Conservation (phyloP, 305 asterid genomes). For the Fraxinus latifolia region DNA sequence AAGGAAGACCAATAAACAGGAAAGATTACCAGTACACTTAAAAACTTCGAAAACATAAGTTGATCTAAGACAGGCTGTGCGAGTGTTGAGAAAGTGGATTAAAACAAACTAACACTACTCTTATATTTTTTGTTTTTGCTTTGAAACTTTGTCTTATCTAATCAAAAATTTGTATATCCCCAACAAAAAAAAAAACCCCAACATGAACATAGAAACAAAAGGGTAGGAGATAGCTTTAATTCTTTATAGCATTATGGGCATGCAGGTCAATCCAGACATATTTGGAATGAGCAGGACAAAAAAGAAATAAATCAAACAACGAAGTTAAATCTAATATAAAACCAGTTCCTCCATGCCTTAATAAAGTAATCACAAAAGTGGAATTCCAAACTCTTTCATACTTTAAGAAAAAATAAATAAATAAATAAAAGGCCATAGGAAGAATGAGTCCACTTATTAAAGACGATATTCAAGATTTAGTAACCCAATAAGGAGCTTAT, state of each 20-base stretch:
- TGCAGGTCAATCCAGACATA: background rate
- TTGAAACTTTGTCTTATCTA: background rate
- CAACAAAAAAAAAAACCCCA: background rate
- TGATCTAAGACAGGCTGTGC: background rate
- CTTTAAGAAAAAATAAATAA: background rate
- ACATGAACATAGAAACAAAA: background rate
- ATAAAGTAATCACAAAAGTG: conserved; percentile 12
- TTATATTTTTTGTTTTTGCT: background rate
- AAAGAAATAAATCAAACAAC: background rate
- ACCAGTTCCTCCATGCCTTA: background rate
- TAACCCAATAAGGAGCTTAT: background rate
- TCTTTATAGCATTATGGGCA: background rate
- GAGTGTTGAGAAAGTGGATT: background rate
- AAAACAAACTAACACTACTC: background rate
- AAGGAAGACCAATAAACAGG: conserved; percentile 19
- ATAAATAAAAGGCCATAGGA: background rate
- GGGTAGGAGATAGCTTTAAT: background rate
- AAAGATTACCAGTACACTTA: background rate
- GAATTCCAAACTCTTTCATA: background rate
- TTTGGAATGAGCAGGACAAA: background rate
- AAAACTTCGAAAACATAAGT: conserved; percentile 11
- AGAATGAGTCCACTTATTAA: background rate
- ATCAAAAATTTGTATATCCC: background rate
- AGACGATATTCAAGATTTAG: background rate
- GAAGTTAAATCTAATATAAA: background rate